Base-by-base conservation (phyloP, 2,329 filamentous ascomycete species). In the Delphinella strobiligena region DNA sequence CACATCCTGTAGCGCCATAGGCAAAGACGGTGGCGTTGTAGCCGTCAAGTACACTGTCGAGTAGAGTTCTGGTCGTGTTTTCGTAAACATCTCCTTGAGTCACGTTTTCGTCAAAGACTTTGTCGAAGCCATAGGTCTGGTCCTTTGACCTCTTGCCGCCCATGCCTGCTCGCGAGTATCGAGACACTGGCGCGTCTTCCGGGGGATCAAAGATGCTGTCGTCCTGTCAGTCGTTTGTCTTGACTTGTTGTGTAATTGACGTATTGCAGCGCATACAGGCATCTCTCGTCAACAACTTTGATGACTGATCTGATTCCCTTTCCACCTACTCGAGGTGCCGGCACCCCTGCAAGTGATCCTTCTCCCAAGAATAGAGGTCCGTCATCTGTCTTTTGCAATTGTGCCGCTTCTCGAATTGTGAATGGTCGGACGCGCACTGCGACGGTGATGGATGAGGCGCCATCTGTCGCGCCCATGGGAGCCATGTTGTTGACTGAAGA, bases 11-110 rank as follows among this genome's bases (percentile, higher is more conserved):
- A 30, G 91, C 91, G 50, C 91, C 91, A 61, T 98, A 98, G 36
- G 91, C 91, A 59, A 98, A 98, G 4, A 98, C 91, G 0, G 91
- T 98, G 35, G 91, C 91, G 68, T 98, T 98, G 70, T 95, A 98
- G 49, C 91, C 91, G 50, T 98, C 88, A 43, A 98, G 71, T 12
- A 98, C 88, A 56, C 82, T 95, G 59, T 96, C 89, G 45, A 98
- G 74, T n/a, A 98, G 74, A 41, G 68, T 76, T 60, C 81, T 83
- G 2, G 89, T 94, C 1, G 91, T 96, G 11, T 84, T 74, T 60
- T 96, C 91, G 68, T 96, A 98, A 1, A 98, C 85, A 55, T 98
- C 91, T 43, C 75, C 80, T 55, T 98, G 91, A 5, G 80, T 80
- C 14, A 84, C 84, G 57, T 89, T 94, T 44, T 96, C 88, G 69